Base-by-base conservation (phyloP, 768 basidiomycete genomes). In the Udeniomyces megalosporus region DNA sequence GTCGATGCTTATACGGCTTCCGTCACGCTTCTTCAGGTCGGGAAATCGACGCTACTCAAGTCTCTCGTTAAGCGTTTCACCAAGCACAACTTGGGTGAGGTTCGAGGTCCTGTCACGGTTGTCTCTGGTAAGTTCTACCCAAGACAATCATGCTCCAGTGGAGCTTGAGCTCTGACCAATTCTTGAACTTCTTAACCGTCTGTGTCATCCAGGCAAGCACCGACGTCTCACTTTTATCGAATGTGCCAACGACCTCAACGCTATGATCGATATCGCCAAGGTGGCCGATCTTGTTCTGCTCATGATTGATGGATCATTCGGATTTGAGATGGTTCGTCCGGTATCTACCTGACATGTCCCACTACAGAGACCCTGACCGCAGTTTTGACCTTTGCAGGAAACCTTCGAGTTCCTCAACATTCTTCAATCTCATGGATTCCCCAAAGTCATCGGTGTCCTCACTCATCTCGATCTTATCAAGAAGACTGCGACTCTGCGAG, bases 321-420 rank as follows among this genome's bases (percentile, higher is more conserved):
- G 95, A 4, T 93, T 97, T 68, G 95, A 97, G 76, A 99, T 97
- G 95, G 93, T 90, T 67, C 66, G 82, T 70, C 24, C n/a, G 20
- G 55, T 4, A 24, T 48, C n/a, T n/a, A 2, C 22, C 38, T 42
- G 5, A 20, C 31, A 4, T 14, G 2, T 20, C 22, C 42, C 52
- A 22, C n/a, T n/a, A n/a, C 4, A 14, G 15, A 32, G 20, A n/a
- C 22, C 44, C n/a, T n/a, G n/a, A n/a, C n/a, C n/a, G n/a, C n/a
- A n/a, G n/a, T n/a, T 50, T 24, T 20, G 32, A 6, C 58, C 48
- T 62, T 26, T 53, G 20, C 70, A 96, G 92, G 95, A 97, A 83
- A 90, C 90, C 0, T 97, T 99, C 69, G 95, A 99, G 75, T 96
- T 97, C 67, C 84, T 99, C 60, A 97, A 96, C 68, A 83, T 96